Conservation (phyloP, 2,329 filamentous ascomycete genomes). For the Penicillium sp. region DNA sequence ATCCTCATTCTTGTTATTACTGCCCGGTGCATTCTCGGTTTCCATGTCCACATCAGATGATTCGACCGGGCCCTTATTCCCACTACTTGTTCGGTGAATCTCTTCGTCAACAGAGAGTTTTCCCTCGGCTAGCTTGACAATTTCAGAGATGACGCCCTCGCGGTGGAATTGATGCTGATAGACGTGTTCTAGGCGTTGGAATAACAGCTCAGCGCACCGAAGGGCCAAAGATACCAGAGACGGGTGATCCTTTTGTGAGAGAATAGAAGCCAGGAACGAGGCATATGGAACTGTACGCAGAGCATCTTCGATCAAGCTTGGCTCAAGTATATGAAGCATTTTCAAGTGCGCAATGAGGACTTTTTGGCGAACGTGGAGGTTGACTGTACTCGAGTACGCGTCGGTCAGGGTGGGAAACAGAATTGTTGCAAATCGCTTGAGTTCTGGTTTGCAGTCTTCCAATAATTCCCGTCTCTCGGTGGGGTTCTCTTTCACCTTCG, state of each 20-base stretch:
- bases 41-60: conserved; percentile 19
- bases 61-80: conserved; percentile 9
- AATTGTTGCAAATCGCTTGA: conserved; percentile 89
- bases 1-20: conserved; percentile 39
- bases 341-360: conserved; percentile 94
- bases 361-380: conserved; percentile 89
- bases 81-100: background rate
- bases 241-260: conserved; percentile 92
- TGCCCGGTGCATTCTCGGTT: conserved; percentile 24
- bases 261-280: conserved; percentile 89
- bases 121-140: conserved; percentile 70
- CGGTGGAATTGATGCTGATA: conserved; percentile 97
- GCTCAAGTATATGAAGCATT: conserved; percentile 95
- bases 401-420: conserved; percentile 93
- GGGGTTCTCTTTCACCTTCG: conserved; percentile 55
- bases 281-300: conserved; percentile 88
- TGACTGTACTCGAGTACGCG: conserved; percentile 96
- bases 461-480: conserved; percentile 82
- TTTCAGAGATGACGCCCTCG: conserved; percentile 91
- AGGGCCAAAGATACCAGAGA: conserved; percentile 82
- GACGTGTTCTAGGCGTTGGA: conserved; percentile 79
- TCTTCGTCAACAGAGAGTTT: conserved; percentile 30
- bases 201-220: conserved; percentile 83
- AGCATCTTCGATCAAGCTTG: conserved; percentile 78
- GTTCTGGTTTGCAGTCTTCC: conserved; percentile 77